phyloP scores from a whole-genome alignment of 2,329 filamentous ascomycete genomes.

The Beauveria medogensis region DNA sequence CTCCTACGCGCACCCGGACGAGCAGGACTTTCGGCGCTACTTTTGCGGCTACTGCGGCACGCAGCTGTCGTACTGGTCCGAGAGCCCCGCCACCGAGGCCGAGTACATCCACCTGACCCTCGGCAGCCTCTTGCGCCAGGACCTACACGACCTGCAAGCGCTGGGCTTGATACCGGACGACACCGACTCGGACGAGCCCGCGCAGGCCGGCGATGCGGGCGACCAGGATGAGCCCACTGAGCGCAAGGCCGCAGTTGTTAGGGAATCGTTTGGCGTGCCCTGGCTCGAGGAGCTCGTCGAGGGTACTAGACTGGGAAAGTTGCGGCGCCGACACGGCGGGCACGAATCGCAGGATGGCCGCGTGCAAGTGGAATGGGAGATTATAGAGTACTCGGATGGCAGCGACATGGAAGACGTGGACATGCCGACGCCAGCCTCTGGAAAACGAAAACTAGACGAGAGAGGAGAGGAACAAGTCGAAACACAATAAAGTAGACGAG shows the following conservation, averaged over 20 bases:
- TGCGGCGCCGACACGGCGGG: constrained; percentile 53
- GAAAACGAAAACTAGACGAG: constrained; percentile 44
- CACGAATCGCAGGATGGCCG: constrained; percentile 51
- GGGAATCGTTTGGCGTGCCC: constrained; percentile 62
- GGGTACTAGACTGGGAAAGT: constrained; percentile 62
- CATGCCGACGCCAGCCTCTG: constrained; percentile 25
- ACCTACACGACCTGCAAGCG: constrained; percentile 65
- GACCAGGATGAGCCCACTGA: constrained; percentile 17
- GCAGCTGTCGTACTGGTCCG: constrained; percentile 75
- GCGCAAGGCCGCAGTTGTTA: constrained; percentile 24
- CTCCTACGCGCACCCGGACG: constrained; percentile 53
- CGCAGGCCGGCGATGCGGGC: constrained; percentile 20
- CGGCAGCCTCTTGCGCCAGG: constrained; percentile 65
- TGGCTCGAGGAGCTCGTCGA: constrained; percentile 82
- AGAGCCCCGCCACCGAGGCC: constrained; percentile 60
- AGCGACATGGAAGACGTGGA: constrained; percentile 28
- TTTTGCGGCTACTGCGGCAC: constrained; percentile 94
- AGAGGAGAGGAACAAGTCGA: not conserved
- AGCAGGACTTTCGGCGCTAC: constrained; percentile 56
- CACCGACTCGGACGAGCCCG: constrained; percentile 18
- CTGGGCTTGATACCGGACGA: constrained; percentile 59
- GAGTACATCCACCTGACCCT: constrained; percentile 75
- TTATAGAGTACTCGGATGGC: constrained; percentile 61
- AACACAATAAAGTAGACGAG: not conserved
- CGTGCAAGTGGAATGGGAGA: constrained; percentile 71